Evolutionary conservation across 2,329 filamentous ascomycete genomes (phyloP).

Genomic region (Phialophora expanda): DNA sequence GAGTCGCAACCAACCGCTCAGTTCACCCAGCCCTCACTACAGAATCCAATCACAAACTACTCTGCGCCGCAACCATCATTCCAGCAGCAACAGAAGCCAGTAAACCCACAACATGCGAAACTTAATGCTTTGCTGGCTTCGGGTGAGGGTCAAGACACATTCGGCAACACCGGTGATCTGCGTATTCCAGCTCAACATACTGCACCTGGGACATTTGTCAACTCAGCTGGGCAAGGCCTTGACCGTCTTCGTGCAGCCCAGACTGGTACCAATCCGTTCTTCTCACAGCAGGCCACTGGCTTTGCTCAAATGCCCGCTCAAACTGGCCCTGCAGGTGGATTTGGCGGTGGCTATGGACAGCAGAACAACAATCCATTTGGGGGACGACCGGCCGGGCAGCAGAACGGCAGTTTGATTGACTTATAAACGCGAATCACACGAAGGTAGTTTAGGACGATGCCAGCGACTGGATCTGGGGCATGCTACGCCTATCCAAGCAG

Average conservation of each 20-base stretch:
- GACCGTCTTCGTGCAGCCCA: conserved; percentile 69
- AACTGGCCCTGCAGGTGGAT: conserved; percentile 57
- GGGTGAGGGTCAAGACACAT: conserved; percentile 95
- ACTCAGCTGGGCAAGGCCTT: conserved; percentile 85
- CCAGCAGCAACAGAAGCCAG: conserved; percentile 49
- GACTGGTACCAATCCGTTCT: conserved; percentile 88
- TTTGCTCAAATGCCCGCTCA: conserved; percentile 51
- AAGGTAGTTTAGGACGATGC: no score
- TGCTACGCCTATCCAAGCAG: no score
- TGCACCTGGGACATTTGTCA: conserved; percentile 93
- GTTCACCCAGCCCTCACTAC: conserved; percentile 58
- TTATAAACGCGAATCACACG: no score
- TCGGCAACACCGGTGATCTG: conserved; percentile 93
- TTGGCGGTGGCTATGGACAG: conserved; percentile 51
- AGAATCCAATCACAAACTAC: conserved; percentile 58
- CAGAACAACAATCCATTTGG: conserved; percentile 62
- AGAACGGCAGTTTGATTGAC: conserved; percentile 66
- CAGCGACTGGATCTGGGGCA: not conserved
- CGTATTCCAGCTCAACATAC: conserved; percentile 97
- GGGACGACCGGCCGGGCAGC: conserved; percentile 53
- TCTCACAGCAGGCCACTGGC: conserved; percentile 81
- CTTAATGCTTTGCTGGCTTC: conserved; percentile 85
- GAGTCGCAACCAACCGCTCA: conserved; percentile 80
- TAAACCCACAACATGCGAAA: conserved; percentile 67
- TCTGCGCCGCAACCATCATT: conserved; percentile 52